A percentile compares a stretch with the other conserved stretches of the same genome.
Conservation (phyloP, 2,329 filamentous ascomycete genomes). For the Elsinoe batatas region DNA sequence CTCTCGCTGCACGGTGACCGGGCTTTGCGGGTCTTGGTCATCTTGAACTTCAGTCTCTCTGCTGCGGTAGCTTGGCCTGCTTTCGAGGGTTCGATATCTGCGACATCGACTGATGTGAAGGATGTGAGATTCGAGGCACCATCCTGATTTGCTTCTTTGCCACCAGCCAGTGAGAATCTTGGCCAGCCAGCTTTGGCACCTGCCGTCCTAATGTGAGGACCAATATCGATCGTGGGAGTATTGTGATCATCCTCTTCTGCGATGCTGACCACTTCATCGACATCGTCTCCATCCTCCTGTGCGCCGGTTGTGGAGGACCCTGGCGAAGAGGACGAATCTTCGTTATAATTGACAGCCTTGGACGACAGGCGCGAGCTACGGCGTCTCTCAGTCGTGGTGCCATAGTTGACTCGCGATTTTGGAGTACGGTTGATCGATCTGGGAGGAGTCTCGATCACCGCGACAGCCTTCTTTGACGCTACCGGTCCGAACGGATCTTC, state of each 20-base stretch:
- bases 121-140: background rate
- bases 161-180: background rate
- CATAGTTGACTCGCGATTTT: background rate
- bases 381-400: background rate
- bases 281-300: background rate
- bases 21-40: background rate
- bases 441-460: background rate
- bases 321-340: background rate
- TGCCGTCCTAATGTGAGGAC: background rate
- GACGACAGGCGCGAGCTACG: background rate
- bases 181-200: background rate
- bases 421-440: background rate
- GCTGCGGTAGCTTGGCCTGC: background rate
- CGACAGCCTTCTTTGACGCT: background rate
- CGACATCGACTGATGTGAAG: background rate
- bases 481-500: background rate
- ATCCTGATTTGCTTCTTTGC: too few relatives aligned
- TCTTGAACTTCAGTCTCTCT: background rate
- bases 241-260: background rate
- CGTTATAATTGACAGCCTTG: background rate
- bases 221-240: background rate
- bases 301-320: background rate
- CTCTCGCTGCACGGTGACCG: background rate
- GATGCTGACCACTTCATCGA: background rate
- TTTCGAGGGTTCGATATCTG: background rate